phyloP scores from a whole-genome alignment of 2,329 filamentous ascomycete genomes.

The Samsoniella hepiali region DNA sequence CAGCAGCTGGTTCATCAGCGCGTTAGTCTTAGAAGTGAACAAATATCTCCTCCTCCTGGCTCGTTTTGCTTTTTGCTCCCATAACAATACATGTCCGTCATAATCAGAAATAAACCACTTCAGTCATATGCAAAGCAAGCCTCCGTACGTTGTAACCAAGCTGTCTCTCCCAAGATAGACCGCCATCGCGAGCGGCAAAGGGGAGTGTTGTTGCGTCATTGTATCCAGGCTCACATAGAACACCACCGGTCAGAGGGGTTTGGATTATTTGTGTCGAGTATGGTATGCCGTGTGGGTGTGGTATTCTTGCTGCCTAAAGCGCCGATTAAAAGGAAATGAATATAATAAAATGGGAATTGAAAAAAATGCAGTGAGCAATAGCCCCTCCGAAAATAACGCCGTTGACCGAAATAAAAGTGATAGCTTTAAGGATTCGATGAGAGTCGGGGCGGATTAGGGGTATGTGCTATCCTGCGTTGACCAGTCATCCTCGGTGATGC shows the following conservation, averaged over 20 bases:
- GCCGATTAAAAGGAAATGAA: slow-evolving; percentile 18
- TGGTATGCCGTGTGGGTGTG: neutral
- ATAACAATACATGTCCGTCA: slow-evolving; percentile 11
- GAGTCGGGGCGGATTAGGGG: slow-evolving; percentile 26
- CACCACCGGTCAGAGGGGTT: neutral
- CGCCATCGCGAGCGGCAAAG: neutral
- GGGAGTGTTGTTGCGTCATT: neutral
- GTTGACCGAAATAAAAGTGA: slow-evolving; percentile 18
- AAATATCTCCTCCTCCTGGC: slow-evolving; percentile 10
- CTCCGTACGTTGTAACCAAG: slow-evolving; percentile 13
- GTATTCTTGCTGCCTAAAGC: slow-evolving; percentile 8
- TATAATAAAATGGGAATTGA: slow-evolving; percentile 18
- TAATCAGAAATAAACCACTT: slow-evolving; percentile 14
- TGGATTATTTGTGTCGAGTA: neutral
- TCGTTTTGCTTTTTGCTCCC: slow-evolving; percentile 3
- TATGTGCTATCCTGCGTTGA: slow-evolving; percentile 54
- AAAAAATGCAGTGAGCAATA: slow-evolving; percentile 22
- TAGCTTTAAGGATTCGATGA: slow-evolving; percentile 17
- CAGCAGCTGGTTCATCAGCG: slow-evolving; percentile 18
- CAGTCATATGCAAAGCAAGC: slow-evolving; percentile 18
- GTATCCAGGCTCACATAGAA: neutral
- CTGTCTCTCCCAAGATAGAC: slow-evolving; percentile 4
- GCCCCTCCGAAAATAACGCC: slow-evolving; percentile 26
- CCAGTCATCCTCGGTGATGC: slow-evolving; percentile 99
- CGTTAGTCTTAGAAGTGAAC: slow-evolving; percentile 18